Evolutionary conservation across 1,139 yeast species (phyloP).

Genomic region (Blastobotrys buckinghamii): DNA sequence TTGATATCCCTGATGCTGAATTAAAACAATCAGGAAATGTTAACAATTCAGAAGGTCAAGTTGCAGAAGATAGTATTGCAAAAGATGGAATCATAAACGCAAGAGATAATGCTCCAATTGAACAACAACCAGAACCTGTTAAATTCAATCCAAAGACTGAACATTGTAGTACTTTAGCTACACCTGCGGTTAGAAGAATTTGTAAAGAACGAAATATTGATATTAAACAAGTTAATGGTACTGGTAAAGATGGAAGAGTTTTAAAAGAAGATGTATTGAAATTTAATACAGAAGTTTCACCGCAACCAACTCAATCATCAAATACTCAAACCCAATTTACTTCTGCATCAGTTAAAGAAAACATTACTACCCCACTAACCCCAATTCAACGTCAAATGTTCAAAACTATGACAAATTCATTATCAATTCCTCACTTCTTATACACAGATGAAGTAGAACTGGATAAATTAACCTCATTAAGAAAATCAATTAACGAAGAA

Average conservation of each 20-base stretch:
- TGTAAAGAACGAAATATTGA: conserved; percentile 29
- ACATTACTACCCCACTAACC: conserved; percentile 23
- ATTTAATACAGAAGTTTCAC: conserved; percentile 11
- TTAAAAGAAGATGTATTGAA: conserved; percentile 32
- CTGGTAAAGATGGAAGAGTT: conserved; percentile 35
- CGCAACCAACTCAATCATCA: conserved; percentile 10
- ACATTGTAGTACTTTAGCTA: conserved; percentile 24
- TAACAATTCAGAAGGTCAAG: too few relatives aligned
- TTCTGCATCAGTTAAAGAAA: neutral
- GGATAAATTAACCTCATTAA: conserved; percentile 24
- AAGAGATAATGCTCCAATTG: too few relatives aligned
- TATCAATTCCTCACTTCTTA: conserved; percentile 33
- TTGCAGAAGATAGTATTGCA: conserved; percentile 3
- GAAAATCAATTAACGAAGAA: conserved; percentile 24
- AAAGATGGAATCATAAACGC: too few relatives aligned
- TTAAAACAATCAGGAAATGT: neutral
- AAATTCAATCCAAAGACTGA: conserved; percentile 1
- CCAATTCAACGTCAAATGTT: conserved; percentile 34
- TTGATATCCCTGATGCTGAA: conserved; percentile 26
- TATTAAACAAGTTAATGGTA: conserved; percentile 25
- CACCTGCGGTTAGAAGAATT: conserved; percentile 34
- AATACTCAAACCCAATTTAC: conserved; percentile 1
- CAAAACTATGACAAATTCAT: conserved; percentile 32
- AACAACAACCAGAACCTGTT: neutral
- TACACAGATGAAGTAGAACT: conserved; percentile 32